Conservation (phyloP, 352 stramenopile species). For the Phytopythium helicoides region DNA sequence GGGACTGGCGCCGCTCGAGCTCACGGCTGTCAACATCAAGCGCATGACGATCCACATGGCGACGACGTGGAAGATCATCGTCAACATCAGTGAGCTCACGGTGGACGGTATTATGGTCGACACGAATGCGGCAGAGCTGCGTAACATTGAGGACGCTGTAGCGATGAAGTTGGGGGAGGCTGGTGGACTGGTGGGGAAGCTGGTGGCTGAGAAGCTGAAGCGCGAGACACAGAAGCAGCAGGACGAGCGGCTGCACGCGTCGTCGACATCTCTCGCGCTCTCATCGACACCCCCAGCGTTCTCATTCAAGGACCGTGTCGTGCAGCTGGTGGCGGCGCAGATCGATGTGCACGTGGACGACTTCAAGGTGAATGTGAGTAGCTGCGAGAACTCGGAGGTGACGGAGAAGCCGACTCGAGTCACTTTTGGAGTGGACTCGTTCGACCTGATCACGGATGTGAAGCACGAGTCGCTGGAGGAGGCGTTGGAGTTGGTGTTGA, state of each 20-base stretch:
- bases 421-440: slow-evolving; percentile 26
- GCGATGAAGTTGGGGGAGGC: slow-evolving; percentile 57
- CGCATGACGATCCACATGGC: slow-evolving; percentile 46
- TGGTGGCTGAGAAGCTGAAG: slow-evolving; percentile 38
- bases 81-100: slow-evolving; percentile 46
- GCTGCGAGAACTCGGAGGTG: slow-evolving; percentile 18
- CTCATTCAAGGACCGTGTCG: slow-evolving; percentile 58
- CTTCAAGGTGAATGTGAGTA: slow-evolving; percentile 37
- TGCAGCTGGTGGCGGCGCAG: slow-evolving; percentile 59
- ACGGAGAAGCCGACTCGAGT: slow-evolving; percentile 33
- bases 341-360: slow-evolving; percentile 52
- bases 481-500: slow-evolving; percentile 45
- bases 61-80: slow-evolving; percentile 50
- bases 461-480: slow-evolving; percentile 43
- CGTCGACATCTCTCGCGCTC: too few species aligned
- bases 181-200: slow-evolving; percentile 25
- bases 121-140: slow-evolving; percentile 35
- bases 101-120: slow-evolving; percentile 43
- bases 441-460: slow-evolving; percentile 41
- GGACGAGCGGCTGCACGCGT: slow-evolving; percentile 18
- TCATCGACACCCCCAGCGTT: slow-evolving; percentile 23
- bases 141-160: slow-evolving; percentile 44
- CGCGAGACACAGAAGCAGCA: slow-evolving; percentile 27
- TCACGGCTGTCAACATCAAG: slow-evolving; percentile 35
- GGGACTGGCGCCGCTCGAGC: slow-evolving; percentile 40